phyloP scores from a whole-genome alignment of 2,329 filamentous ascomycete species.

The Colletotrichum lindemuthianum region DNA sequence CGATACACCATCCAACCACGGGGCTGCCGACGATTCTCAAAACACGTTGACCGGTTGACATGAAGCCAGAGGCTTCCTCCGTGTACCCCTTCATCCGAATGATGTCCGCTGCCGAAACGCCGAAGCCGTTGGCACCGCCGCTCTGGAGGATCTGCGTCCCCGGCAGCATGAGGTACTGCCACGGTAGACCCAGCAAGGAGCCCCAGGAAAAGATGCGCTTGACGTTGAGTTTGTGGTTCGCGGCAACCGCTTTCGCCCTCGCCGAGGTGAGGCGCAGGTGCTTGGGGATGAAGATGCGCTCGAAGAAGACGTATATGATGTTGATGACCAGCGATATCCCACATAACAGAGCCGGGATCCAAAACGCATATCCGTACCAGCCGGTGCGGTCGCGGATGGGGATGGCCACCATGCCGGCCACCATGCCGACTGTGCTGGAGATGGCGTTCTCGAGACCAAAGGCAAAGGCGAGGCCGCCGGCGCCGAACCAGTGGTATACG shows the following conservation, averaged over 20 bases:
- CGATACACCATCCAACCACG: slow-evolving; percentile 33
- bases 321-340: slow-evolving; percentile 35
- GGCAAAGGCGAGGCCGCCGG: slow-evolving; percentile 38
- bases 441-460: slow-evolving; percentile 40
- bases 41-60: slow-evolving; percentile 31
- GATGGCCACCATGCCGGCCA: slow-evolving; percentile 39
- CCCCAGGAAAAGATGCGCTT: slow-evolving; percentile 37
- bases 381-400: slow-evolving; percentile 39
- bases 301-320: slow-evolving; percentile 38
- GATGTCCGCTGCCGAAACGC: slow-evolving; percentile 38
- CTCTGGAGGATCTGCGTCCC: slow-evolving; percentile 39
- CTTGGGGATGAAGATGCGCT: slow-evolving; percentile 34
- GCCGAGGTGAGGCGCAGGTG: slow-evolving; percentile 30
- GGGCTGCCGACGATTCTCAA: slow-evolving; percentile 35
- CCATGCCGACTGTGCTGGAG: slow-evolving; percentile 38
- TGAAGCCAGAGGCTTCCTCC: slow-evolving; percentile 37
- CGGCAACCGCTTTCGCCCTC: slow-evolving; percentile 30
- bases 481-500: slow-evolving; percentile 41
- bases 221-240: slow-evolving; percentile 7
- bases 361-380: slow-evolving; percentile 41
- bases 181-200: slow-evolving; percentile 34
- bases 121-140: slow-evolving; percentile 37
- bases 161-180: slow-evolving; percentile 39
- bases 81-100: slow-evolving; percentile 40
- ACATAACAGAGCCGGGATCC: slow-evolving; percentile 39